These are phyloP conservation scores for Phytomonas serpens DNA, from an alignment of 208 protist species.

Conservation along the genomic window DNA sequence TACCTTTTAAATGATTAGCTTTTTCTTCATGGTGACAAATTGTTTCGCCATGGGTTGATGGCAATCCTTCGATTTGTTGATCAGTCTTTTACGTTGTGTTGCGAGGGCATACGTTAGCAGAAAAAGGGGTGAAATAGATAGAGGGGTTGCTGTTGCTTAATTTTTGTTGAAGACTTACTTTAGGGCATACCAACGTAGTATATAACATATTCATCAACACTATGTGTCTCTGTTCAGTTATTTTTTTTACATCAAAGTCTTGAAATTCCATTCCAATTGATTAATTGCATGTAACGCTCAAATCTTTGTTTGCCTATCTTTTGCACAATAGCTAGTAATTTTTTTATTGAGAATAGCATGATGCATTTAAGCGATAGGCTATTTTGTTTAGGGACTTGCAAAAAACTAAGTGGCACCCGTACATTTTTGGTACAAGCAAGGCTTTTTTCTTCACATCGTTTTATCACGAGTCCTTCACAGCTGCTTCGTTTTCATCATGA, in stretches of 20 bases:
- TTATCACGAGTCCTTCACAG: neutral
- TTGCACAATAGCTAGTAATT: neutral
- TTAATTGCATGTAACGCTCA: neutral
- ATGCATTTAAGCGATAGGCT: neutral
- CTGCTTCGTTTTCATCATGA: neutral
- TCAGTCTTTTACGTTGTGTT: neutral
- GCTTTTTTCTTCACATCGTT: conserved; percentile 3
- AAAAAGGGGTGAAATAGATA: neutral
- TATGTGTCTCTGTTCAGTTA: neutral
- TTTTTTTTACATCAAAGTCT: neutral
- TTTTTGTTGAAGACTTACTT: neutral
- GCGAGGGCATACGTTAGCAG: neutral
- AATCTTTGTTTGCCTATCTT: neutral
- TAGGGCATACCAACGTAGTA: neutral
- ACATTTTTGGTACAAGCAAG: neutral
- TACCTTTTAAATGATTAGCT: neutral
- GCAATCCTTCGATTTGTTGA: neutral
- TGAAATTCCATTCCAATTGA: neutral
- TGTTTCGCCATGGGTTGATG: neutral
- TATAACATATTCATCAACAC: neutral
- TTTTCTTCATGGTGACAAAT: neutral
- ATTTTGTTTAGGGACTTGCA: neutral
- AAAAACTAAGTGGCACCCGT: neutral
- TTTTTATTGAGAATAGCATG: neutral
- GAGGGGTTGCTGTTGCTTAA: neutral